Conservation (phyloP, 768 basidiomycete genomes). For the Lentinula guzmanii region DNA sequence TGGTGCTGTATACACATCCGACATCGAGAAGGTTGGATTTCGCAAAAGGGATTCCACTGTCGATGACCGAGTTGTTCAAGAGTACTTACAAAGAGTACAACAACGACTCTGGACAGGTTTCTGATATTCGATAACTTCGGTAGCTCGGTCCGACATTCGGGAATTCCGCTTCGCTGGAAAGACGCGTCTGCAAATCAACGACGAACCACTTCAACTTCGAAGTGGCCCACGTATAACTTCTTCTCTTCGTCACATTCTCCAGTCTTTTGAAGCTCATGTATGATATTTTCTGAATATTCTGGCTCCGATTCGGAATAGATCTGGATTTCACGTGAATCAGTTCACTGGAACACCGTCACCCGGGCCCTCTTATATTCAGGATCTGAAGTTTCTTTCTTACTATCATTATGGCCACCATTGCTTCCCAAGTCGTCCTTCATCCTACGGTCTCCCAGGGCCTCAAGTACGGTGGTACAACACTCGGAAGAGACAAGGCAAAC, state of each 20-base stretch:
- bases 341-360: neutral
- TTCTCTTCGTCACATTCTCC: too few relatives aligned
- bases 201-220: too few relatives aligned
- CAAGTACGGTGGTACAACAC: constrained; percentile 73
- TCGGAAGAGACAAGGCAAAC: constrained; percentile 86
- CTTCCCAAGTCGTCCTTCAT: constrained; percentile 80
- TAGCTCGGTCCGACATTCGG: neutral
- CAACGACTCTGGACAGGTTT: neutral
- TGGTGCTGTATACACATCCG: neutral
- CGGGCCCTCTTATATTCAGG: neutral
- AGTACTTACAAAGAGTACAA: neutral
- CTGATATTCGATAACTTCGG: neutral
- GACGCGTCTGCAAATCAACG: neutral
- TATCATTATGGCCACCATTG: constrained; percentile 40
- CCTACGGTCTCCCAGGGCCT: constrained; percentile 72
- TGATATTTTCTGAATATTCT: neutral
- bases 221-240: too few relatives aligned
- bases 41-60: neutral
- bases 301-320: neutral
- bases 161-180: neutral
- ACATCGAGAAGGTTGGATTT: neutral
- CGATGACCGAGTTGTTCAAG: neutral
- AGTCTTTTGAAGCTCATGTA: neutral
- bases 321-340: neutral
- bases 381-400: constrained; percentile 1